Evolutionary conservation across 1,284 basidiomycete genomes (phyloP).

Genomic region (Ganoderma multipileum): DNA sequence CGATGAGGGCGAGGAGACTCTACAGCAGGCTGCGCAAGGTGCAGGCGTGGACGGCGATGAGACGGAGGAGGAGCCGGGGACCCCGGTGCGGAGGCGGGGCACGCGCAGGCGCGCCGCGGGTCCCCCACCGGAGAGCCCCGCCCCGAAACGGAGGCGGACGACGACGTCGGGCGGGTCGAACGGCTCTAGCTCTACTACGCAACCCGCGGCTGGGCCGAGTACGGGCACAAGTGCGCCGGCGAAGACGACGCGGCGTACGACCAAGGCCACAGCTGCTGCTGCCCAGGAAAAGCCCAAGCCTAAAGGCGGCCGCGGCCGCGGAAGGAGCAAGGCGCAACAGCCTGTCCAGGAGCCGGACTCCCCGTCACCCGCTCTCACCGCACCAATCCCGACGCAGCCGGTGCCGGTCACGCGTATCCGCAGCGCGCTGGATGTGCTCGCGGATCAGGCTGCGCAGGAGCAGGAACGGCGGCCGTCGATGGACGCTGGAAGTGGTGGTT

Average conservation of each 20-base stretch:
- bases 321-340: background rate
- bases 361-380: background rate
- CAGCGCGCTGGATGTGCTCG: slow-evolving; percentile 70
- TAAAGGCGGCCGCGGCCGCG: background rate
- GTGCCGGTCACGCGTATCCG: slow-evolving; percentile 29
- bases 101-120: slow-evolving; percentile 28
- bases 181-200: background rate
- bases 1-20: slow-evolving; percentile 21
- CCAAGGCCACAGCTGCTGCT: background rate
- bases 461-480: slow-evolving; percentile 36
- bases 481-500: slow-evolving; percentile 15
- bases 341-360: background rate
- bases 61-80: slow-evolving; percentile 19
- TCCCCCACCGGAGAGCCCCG: slow-evolving; percentile 32
- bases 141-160: slow-evolving; percentile 35
- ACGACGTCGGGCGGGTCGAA: slow-evolving; percentile 12
- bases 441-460: slow-evolving; percentile 67
- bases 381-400: background rate
- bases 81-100: slow-evolving; percentile 4
- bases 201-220: background rate
- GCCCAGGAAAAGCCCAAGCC: background rate
- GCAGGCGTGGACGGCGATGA: slow-evolving; percentile 13
- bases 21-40: slow-evolving; percentile 10
- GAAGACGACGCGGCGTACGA: slow-evolving; percentile 9
- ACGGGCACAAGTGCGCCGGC: background rate